Percentiles rank a stretch among this genome's conserved stretches.
phyloP scores from a whole-genome alignment of 768 basidiomycete species.

The Peribolospora baueri region DNA sequence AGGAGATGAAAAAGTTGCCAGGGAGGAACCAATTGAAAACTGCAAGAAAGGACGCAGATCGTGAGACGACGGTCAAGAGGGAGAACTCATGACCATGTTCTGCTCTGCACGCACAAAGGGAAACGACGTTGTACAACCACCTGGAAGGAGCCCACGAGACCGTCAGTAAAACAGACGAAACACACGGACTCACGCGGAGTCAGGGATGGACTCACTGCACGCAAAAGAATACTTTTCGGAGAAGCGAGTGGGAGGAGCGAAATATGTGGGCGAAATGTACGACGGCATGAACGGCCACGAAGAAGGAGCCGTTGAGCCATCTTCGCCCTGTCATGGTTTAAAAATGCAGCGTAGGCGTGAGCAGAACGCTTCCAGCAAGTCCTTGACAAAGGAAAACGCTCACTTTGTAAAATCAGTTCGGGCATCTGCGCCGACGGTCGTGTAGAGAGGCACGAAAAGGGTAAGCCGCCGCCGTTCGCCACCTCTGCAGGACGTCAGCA shows the following conservation, averaged over 20 bases:
- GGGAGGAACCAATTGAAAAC: too few relatives aligned
- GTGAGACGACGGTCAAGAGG: slow-evolving; percentile 18
- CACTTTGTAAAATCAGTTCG: slow-evolving; percentile 60
- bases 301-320: slow-evolving; percentile 93
- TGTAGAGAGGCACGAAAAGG: too few relatives aligned
- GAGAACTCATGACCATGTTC: slow-evolving; percentile 61
- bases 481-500: too few relatives aligned
- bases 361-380: too few relatives aligned
- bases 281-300: slow-evolving; percentile 76
- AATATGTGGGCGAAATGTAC: slow-evolving; percentile 91
- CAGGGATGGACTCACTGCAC: slow-evolving; percentile 43
- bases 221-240: slow-evolving; percentile 46
- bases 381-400: too few relatives aligned
- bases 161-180: too few relatives aligned
- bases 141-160: too few relatives aligned
- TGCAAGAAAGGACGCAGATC: neutral
- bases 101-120: slow-evolving; percentile 26
- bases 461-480: too few relatives aligned
- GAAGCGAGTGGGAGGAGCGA: slow-evolving; percentile 19
- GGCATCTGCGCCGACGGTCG: slow-evolving; percentile 15
- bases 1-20: too few relatives aligned
- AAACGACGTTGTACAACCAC: too few relatives aligned
- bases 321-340: slow-evolving; percentile 32
- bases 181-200: slow-evolving; percentile 83
- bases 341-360: too few relatives aligned